These are phyloP conservation scores for Fusarium humuli DNA, from an alignment of 2,329 filamentous ascomycete genomes.

Conservation along the genomic window DNA sequence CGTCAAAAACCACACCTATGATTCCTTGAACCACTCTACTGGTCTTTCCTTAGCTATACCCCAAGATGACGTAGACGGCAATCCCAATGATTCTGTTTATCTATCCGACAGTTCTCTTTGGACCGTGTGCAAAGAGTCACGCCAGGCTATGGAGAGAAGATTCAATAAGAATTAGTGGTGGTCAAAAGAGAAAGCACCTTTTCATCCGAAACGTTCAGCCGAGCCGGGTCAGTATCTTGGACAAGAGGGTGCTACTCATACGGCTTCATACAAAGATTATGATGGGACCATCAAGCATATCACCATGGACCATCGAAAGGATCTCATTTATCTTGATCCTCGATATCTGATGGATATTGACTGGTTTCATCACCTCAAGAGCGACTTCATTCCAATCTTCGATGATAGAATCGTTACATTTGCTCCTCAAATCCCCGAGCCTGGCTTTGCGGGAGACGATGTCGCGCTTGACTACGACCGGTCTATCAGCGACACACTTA, in stretches of 20 bases:
- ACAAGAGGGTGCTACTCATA: neutral
- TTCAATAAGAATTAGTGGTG: slow-evolving; percentile 36
- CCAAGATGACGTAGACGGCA: neutral
- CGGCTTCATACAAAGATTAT: slow-evolving; percentile 8
- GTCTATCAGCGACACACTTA: neutral
- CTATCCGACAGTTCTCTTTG: slow-evolving; percentile 25
- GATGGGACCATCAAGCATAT: neutral
- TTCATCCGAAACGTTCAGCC: slow-evolving; percentile 3
- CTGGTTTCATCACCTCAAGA: no score
- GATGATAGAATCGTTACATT: no score
- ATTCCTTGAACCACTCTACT: neutral
- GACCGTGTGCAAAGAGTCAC: slow-evolving; percentile 18
- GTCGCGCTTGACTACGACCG: slow-evolving; percentile 27
- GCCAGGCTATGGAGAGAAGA: slow-evolving; percentile 12
- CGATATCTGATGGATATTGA: neutral
- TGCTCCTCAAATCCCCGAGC: no score
- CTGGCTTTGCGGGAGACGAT: slow-evolving; percentile 14
- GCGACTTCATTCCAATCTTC: no score
- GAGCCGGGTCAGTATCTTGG: neutral
- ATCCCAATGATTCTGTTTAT: slow-evolving; percentile 29
- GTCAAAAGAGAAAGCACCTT: neutral
- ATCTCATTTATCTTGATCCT: slow-evolving; percentile 21
- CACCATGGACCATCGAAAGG: slow-evolving; percentile 10
- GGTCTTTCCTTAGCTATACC: slow-evolving; percentile 12
- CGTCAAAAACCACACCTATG: neutral